A percentile compares a stretch with the other conserved stretches of the same genome.
These are phyloP conservation scores for Cryptococcus sp. DNA, from an alignment of 1,284 basidiomycete species.

Conservation along the genomic window DNA sequence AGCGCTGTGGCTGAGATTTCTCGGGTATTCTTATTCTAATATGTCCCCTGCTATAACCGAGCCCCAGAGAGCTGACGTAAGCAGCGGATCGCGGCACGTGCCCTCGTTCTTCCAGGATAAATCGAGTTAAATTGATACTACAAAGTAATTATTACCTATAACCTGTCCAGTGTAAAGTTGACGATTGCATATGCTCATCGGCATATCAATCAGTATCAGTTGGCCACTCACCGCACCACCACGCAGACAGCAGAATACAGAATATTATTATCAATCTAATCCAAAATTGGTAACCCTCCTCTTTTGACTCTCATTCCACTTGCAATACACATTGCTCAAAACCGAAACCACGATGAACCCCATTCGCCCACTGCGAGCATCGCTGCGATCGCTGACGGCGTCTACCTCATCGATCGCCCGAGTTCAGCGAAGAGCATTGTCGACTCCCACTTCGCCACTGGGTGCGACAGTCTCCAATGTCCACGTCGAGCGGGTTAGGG, in stretches of 20 bases:
- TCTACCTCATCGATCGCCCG: conserved; percentile 10
- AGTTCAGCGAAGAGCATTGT: conserved; percentile 26
- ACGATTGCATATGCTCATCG: no score
- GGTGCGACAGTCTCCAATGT: conserved; percentile 37
- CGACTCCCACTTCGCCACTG: conserved; percentile 31
- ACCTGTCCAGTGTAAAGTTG: no score
- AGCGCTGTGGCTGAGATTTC: no score
- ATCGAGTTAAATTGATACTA: no score
- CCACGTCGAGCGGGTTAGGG: conserved; percentile 23
- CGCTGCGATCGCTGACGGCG: conserved; percentile 14
- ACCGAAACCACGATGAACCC: conserved; percentile 23
- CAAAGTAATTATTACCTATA: no score
- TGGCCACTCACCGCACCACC: no score
- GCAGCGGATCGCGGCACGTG: no score
- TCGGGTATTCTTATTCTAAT: no score
- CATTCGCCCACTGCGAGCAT: conserved; percentile 21
- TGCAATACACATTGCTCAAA: background rate
- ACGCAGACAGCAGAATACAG: background rate
- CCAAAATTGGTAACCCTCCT: background rate
- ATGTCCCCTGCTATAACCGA: no score
- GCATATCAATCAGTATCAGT: no score
- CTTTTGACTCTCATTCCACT: background rate
- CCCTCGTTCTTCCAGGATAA: no score
- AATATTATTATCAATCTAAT: background rate
- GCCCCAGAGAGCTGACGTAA: no score